Percentiles rank a stretch among this genome's conserved stretches.
Conservation (phyloP, 75 land plant species). For the Picea glauca region DNA sequence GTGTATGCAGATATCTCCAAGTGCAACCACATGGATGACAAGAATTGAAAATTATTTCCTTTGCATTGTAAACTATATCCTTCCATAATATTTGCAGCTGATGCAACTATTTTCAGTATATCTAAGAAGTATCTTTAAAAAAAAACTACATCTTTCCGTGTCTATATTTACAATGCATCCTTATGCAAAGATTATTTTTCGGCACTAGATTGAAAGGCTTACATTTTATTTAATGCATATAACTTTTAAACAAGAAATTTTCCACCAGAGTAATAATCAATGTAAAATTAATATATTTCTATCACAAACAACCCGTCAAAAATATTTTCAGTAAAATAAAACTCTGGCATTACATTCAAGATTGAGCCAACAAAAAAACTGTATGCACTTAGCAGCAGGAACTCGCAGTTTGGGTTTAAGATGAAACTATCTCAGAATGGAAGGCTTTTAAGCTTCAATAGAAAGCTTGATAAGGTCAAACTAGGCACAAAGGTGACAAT, state of each 20-base stretch:
- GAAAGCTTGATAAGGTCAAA: too few relatives aligned
- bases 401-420: not conserved
- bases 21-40: not conserved
- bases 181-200: not conserved
- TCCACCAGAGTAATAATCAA: not conserved
- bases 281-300: not conserved
- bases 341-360: not conserved
- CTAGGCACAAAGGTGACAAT: too few relatives aligned
- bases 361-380: not conserved
- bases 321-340: not conserved
- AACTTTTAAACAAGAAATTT: not conserved
- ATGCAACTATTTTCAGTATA: too few relatives aligned
- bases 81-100: not conserved
- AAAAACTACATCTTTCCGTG: not conserved
- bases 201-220: too few relatives aligned
- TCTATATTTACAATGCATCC: constrained; percentile 2
- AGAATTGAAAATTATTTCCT: not conserved
- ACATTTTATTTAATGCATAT: too few relatives aligned
- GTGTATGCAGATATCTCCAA: not conserved
- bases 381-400: too few relatives aligned
- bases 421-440: not conserved
- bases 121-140: too few relatives aligned
- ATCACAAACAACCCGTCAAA: not conserved
- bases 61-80: not conserved
- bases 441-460: not conserved